Evolutionary conservation across 768 basidiomycete species (phyloP).

Genomic region (Tylopilus sp.): DNA sequence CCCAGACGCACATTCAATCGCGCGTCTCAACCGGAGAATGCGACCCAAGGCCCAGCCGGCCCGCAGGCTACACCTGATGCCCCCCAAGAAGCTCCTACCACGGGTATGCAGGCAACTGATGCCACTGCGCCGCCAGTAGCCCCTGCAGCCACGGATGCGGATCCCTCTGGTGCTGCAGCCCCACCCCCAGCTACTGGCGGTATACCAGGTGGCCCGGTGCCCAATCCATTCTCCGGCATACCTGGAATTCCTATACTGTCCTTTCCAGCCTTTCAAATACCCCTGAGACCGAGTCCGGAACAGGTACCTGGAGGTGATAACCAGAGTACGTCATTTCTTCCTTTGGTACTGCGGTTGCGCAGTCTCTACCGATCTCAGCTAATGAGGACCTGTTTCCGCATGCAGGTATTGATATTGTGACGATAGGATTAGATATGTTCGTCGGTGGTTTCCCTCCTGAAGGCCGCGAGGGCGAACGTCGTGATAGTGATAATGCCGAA

Average conservation of each 20-base stretch:
- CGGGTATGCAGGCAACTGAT: background rate
- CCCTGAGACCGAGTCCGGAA: slow-evolving; percentile 11
- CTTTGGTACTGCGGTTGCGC: slow-evolving; percentile 4
- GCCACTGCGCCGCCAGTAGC: slow-evolving; percentile 2
- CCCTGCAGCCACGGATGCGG: background rate
- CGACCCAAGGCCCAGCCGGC: slow-evolving; percentile 10
- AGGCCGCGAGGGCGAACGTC: slow-evolving; percentile 9
- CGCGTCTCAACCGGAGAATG: slow-evolving; percentile 9
- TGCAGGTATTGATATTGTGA: slow-evolving; percentile 28
- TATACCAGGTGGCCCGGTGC: slow-evolving; percentile 10
- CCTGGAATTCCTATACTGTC: slow-evolving; percentile 28
- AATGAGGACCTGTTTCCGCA: slow-evolving; percentile 10
- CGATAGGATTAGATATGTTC: slow-evolving; percentile 42
- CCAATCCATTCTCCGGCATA: slow-evolving; percentile 16
- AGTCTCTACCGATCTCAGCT: slow-evolving; percentile 17
- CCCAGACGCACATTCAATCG: slow-evolving; percentile 19
- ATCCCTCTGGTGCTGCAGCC: background rate
- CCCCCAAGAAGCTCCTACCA: slow-evolving; percentile 4
- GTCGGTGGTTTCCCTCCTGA: slow-evolving; percentile 20
- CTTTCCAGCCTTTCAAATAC: slow-evolving; percentile 26
- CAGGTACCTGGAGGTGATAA: slow-evolving; percentile 13
- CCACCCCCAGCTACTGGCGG: background rate
- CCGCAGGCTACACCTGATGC: slow-evolving; percentile 5
- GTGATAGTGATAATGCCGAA: slow-evolving; percentile 9
- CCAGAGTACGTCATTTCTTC: slow-evolving; percentile 15